Percentiles rank a stretch among this genome's conserved stretches.
These are phyloP conservation scores for Anisodus acutangulus DNA, from an alignment of 257 asterid genomes.

Conservation along the genomic window DNA sequence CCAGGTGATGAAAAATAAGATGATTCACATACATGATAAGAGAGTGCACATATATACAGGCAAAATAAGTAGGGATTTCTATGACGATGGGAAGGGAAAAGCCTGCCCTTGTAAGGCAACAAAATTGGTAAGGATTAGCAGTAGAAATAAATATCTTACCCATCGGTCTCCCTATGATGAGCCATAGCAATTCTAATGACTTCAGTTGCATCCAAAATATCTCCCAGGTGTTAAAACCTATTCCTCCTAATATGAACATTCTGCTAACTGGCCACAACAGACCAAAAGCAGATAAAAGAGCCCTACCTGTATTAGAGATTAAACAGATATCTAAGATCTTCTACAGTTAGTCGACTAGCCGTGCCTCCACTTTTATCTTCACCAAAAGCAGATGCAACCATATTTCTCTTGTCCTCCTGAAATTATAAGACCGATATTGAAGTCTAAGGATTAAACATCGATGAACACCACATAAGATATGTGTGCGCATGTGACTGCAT, in stretches of 20 bases:
- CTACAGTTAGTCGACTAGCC: slow-evolving; percentile 64
- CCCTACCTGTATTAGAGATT: slow-evolving; percentile 36
- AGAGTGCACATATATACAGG: background rate
- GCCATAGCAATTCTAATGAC: slow-evolving; percentile 9
- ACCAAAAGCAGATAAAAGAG: background rate
- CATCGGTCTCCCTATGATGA: slow-evolving; percentile 11
- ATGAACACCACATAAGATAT: background rate
- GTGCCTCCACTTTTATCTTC: slow-evolving; percentile 85
- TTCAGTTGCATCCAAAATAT: slow-evolving; percentile 22
- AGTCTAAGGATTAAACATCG: background rate
- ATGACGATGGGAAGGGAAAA: background rate
- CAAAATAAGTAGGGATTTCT: slow-evolving; percentile 11
- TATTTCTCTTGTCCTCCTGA: slow-evolving; percentile 96
- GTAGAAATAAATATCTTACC: slow-evolving; percentile 16
- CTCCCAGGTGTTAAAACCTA: background rate
- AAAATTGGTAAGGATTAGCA: slow-evolving; percentile 24
- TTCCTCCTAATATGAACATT: slow-evolving; percentile 19
- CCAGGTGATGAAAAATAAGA: background rate
- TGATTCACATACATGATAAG: slow-evolving; percentile 11
- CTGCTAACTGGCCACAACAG: background rate
- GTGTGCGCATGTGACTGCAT: slow-evolving; percentile 21
- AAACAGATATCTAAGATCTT: slow-evolving; percentile 78
- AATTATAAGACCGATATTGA: slow-evolving; percentile 23
- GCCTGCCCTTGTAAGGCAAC: background rate
- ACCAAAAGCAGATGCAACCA: slow-evolving; percentile 98